Percentiles rank a stretch among this genome's conserved stretches.
phyloP scores from a whole-genome alignment of 805 yeast species.

The Candida sakaeoensis region DNA sequence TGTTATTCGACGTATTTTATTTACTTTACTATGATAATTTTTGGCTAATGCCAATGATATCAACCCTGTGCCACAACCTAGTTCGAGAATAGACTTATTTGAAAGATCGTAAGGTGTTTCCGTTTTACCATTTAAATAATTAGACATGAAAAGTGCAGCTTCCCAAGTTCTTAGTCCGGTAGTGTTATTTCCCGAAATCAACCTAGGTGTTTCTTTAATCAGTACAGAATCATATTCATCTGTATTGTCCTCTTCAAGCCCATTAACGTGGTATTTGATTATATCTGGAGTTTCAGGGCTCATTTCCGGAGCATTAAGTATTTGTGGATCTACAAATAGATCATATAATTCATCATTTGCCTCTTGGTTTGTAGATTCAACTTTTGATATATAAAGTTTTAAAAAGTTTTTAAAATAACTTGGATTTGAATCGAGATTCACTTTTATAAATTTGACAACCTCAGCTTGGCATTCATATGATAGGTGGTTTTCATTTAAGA shows the following conservation, averaged over 20 bases:
- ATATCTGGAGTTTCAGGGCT: slow-evolving; percentile 37
- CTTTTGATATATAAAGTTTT: slow-evolving; percentile 33
- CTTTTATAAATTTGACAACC: slow-evolving; percentile 1
- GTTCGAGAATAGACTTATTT: slow-evolving; percentile 50
- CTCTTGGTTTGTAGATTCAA: slow-evolving; percentile 29
- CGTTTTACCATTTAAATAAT: slow-evolving; percentile 34
- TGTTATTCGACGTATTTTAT: slow-evolving; percentile 24
- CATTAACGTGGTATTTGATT: slow-evolving; percentile 30
- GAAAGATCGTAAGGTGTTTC: slow-evolving; percentile 12
- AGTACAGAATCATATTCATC: slow-evolving; percentile 13
- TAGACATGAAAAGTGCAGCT: slow-evolving; percentile 69
- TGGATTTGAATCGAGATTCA: slow-evolving; percentile 32
- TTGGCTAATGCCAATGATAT: slow-evolving; percentile 51
- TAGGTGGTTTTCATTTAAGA: not conserved
- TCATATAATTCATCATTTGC: slow-evolving; percentile 44
- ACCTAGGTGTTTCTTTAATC: slow-evolving; percentile 57
- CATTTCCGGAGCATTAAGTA: slow-evolving; percentile 30
- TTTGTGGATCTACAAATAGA: slow-evolving; percentile 25
- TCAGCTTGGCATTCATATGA: slow-evolving; percentile 9
- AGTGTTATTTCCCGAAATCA: slow-evolving; percentile 72
- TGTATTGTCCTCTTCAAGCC: slow-evolving; percentile 13
- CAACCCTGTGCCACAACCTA: slow-evolving; percentile 91
- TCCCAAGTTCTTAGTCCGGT: slow-evolving; percentile 95
- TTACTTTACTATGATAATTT: slow-evolving; percentile 13
- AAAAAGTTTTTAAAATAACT: slow-evolving; percentile 49